These are phyloP conservation scores for Fomitopsis serialis DNA, from an alignment of 768 basidiomycete species.

Conservation along the genomic window DNA sequence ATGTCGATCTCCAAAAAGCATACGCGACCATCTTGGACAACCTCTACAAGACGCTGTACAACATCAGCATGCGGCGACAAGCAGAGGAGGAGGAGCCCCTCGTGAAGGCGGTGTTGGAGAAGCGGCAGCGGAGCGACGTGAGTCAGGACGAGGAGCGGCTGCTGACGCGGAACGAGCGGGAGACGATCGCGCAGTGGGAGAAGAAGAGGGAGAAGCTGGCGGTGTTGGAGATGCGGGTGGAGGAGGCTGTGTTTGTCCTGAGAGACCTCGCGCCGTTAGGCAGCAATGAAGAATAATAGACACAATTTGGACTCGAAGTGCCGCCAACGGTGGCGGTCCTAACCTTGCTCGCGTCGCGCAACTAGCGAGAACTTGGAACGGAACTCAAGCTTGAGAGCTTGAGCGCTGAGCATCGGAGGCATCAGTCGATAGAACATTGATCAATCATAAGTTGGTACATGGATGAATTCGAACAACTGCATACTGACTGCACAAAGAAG, in stretches of 20 bases:
- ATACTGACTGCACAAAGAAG: too few relatives aligned
- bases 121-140: constrained; percentile 79
- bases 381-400: too few relatives aligned
- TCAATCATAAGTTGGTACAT: too few relatives aligned
- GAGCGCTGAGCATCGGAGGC: too few relatives aligned
- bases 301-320: neutral
- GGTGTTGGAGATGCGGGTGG: constrained; percentile 79
- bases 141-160: constrained; percentile 68
- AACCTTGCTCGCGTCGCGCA: too few relatives aligned
- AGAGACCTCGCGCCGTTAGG: constrained; percentile 64
- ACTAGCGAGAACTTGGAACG: too few relatives aligned
- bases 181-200: constrained; percentile 70
- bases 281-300: constrained; percentile 39
- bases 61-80: constrained; percentile 68
- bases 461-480: too few relatives aligned
- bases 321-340: too few relatives aligned
- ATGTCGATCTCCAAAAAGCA: constrained; percentile 81
- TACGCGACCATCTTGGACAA: constrained; percentile 71
- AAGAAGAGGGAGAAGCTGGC: constrained; percentile 67
- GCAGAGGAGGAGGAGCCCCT: constrained; percentile 66
- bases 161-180: constrained; percentile 64
- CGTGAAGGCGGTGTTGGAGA: constrained; percentile 70
- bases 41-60: constrained; percentile 88
- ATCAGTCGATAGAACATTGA: too few relatives aligned
- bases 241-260: constrained; percentile 85